Base-by-base conservation (phyloP, 495 filamentous ascomycete genomes). In the Cercophora samala region DNA sequence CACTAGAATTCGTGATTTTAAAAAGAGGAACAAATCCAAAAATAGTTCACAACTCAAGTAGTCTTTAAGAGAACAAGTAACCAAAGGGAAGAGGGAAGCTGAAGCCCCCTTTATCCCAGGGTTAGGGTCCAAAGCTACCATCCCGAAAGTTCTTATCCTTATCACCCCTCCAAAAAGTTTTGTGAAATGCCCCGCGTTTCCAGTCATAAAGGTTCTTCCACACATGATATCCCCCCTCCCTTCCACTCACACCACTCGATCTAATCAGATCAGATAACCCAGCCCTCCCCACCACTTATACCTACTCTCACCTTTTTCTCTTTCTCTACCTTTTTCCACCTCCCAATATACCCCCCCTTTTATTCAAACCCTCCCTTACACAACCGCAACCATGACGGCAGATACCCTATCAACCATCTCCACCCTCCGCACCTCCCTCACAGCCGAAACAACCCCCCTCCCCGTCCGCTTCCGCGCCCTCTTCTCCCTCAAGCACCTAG, bases 401-500 rank as follows among this genome's bases (percentile, higher is more conserved):
- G 53, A 55, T 29, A 53, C 66, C 24, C 64, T 66, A 23, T 4
- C 65, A 2, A 81, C 79, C 4, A 82, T 93, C 72, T 69, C 81
- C 58, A 75, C 83, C 59, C 88, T 97, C 58, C 91, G 93, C 72
- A 83, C 88, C 70, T 88, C 89, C 69, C 89, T 99, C 62, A 87
- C 83, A 70, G 87, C 89, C 64, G 93, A 98, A 79, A 77, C 83
- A 32, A 87, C 89, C 65, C 88, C 94, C 24, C 91, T 99, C 66
- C 90, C 93, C 58, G 84, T 90, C 66, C 92, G 94, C 65, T 99
- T 98, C 81, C 93, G 95, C 73, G 96, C 95, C 25, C 90, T 98
- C 70, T 99, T 99, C 83, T 97, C 95, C 15, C 88, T 99, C 63
- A 98, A 98, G 80, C 89, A 97, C 77, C 81, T 97, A 55, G 95